Conservation (phyloP, 2,329 filamentous ascomycete genomes). For the Alternaria triticimaculans region DNA sequence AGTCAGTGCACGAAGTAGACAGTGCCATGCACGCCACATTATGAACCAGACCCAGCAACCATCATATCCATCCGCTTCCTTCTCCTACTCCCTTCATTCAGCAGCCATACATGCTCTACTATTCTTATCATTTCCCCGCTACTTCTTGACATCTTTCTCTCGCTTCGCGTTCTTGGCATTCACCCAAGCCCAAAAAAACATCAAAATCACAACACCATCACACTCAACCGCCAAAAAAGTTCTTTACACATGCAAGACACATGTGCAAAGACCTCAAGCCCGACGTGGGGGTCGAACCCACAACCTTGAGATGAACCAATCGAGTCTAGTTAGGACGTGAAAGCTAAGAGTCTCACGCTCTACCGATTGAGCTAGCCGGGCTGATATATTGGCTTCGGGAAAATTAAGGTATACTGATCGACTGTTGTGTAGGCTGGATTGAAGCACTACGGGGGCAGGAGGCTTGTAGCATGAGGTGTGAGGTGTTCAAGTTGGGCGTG, state of each 20-base stretch:
- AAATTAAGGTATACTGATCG: neutral
- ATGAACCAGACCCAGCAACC: neutral
- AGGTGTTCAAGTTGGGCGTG: neutral
- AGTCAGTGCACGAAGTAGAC: neutral
- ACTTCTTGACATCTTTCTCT: neutral
- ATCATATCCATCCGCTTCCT: neutral
- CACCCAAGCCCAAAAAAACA: neutral
- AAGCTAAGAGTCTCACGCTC: conserved; percentile 51
- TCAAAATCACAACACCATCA: neutral
- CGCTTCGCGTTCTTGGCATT: neutral
- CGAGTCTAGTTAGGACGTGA: conserved; percentile 2
- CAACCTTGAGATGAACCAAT: conserved; percentile 3
- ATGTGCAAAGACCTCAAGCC: neutral
- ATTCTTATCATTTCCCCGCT: neutral
- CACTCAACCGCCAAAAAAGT: neutral
- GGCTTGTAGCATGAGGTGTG: neutral
- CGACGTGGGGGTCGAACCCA: neutral
- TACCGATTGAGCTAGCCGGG: conserved; percentile 45
- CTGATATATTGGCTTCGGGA: neutral
- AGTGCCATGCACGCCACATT: neutral
- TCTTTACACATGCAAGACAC: too few species aligned
- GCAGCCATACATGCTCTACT: neutral
- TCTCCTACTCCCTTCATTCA: neutral
- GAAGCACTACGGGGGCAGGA: neutral
- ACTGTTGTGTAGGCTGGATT: neutral